Conservation (phyloP, 345 rosid species). For the Citrus inodora region DNA sequence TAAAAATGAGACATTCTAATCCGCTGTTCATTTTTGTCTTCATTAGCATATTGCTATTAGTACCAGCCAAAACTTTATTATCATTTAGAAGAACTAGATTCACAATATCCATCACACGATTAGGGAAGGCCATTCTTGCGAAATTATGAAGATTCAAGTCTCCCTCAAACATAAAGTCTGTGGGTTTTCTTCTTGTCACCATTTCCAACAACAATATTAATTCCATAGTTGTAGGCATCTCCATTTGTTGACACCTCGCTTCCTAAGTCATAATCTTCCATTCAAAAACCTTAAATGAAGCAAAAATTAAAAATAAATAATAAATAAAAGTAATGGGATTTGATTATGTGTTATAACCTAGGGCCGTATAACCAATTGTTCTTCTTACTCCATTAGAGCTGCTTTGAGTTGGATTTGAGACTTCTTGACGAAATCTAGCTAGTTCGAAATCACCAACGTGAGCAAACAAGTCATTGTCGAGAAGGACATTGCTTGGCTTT, state of each 20-base stretch:
- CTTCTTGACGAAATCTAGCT: not conserved
- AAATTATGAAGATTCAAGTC: slow-evolving; percentile 13
- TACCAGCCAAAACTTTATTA: not conserved
- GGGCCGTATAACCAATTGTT: slow-evolving; percentile 20
- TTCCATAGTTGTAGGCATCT: slow-evolving; percentile 29
- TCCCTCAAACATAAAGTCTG: slow-evolving; percentile 16
- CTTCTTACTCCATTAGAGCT: slow-evolving; percentile 17
- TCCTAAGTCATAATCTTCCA: slow-evolving; percentile 33
- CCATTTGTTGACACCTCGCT: slow-evolving; percentile 14
- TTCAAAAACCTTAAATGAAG: not conserved
- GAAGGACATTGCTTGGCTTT: slow-evolving; percentile 10
- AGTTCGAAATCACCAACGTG: not conserved
- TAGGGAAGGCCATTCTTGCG: slow-evolving; percentile 11
- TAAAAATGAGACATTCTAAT: not conserved
- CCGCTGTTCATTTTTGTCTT: not conserved
- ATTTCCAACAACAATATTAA: slow-evolving; percentile 26
- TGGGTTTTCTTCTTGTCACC: slow-evolving; percentile 25
- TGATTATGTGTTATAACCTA: not conserved
- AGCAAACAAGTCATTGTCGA: not conserved
- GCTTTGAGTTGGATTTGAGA: not conserved
- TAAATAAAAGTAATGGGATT: too few species aligned
- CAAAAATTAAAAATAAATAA: too few species aligned
- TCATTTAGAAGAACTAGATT: slow-evolving; percentile 14
- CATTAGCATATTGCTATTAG: not conserved
- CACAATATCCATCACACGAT: slow-evolving; percentile 8